Evolutionary conservation across 352 stramenopile species (phyloP).

Genomic region (Saprolegnia parasitica): DNA sequence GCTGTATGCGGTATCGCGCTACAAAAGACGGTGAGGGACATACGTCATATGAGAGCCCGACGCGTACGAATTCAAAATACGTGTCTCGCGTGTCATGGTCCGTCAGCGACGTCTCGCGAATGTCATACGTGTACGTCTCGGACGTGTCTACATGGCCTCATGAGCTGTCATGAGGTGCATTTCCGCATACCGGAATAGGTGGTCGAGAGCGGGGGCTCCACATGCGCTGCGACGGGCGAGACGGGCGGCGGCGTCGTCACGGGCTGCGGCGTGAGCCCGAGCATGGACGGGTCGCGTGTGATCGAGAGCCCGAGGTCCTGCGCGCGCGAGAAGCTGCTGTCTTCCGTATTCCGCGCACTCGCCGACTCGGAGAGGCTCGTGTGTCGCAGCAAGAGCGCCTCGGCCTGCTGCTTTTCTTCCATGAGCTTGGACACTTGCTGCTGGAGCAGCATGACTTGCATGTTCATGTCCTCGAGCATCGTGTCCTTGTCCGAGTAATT

Average conservation of each 20-base stretch:
- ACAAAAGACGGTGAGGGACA: not conserved
- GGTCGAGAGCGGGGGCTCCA: not conserved
- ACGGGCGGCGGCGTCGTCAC: not conserved
- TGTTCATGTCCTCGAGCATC: slow-evolving; percentile 47
- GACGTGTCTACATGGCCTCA: not conserved
- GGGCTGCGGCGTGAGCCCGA: slow-evolving; percentile 4
- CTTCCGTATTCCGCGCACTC: slow-evolving; percentile 15
- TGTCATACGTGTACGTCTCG: slow-evolving; percentile 9
- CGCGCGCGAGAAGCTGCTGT: not conserved
- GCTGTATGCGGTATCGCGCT: slow-evolving; percentile 21
- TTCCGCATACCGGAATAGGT: not conserved
- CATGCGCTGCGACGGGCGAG: not conserved
- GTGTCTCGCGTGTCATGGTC: slow-evolving; percentile 25
- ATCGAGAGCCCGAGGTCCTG: slow-evolving; percentile 15
- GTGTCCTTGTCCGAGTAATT: slow-evolving; percentile 18
- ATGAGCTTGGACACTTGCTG: slow-evolving; percentile 78
- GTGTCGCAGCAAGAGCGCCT: slow-evolving; percentile 48
- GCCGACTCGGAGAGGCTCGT: not conserved
- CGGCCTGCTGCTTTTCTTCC: slow-evolving; percentile 78
- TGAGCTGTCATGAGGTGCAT: not conserved
- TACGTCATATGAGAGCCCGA: not conserved
- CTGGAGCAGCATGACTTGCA: slow-evolving; percentile 79
- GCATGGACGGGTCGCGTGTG: slow-evolving; percentile 4
- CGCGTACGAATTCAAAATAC: slow-evolving; percentile 21
- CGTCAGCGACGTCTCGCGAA: slow-evolving; percentile 26